Conservation (phyloP, 1,284 basidiomycete genomes). For the Chalciporus piperatoides region DNA sequence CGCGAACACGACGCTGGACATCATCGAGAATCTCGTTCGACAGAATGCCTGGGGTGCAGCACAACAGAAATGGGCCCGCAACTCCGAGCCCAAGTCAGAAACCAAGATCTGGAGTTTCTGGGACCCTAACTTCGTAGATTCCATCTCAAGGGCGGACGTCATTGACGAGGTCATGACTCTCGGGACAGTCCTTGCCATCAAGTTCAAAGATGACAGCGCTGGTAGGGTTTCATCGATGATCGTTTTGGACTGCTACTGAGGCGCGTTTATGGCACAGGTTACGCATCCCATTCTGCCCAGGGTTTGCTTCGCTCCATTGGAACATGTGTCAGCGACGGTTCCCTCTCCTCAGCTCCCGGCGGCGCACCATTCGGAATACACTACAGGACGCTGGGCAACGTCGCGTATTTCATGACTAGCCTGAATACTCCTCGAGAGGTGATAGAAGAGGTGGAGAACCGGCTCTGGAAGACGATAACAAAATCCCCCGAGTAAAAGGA, state of each 20-base stretch:
- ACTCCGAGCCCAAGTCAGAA: constrained; percentile 8
- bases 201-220: constrained; percentile 57
- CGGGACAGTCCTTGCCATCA: constrained; percentile 85
- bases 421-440: constrained; percentile 63
- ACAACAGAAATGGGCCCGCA: constrained; percentile 34
- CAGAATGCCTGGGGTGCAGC: constrained; percentile 42
- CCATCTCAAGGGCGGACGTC: constrained; percentile 51
- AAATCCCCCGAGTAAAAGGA: constrained; percentile 10
- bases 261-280: constrained; percentile 46
- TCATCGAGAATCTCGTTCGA: constrained; percentile 51
- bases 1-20: constrained; percentile 74
- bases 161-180: constrained; percentile 84
- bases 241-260: constrained; percentile 1
- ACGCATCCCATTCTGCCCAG: constrained; percentile 73
- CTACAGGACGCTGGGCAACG: constrained; percentile 87
- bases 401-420: constrained; percentile 94
- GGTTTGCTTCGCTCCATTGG: constrained; percentile 51
- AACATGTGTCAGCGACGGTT: constrained; percentile 19
- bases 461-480: constrained; percentile 47
- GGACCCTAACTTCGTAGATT: constrained; percentile 69
- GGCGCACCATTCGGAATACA: constrained; percentile 73
- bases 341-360: constrained; percentile 46
- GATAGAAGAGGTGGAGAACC: constrained; percentile 58
- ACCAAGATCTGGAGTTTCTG: constrained; percentile 81
- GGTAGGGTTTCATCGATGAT: constrained; percentile 40